Evolutionary conservation across 352 stramenopile genomes (phyloP).

Genomic region (Globisporangium sylvaticum): DNA sequence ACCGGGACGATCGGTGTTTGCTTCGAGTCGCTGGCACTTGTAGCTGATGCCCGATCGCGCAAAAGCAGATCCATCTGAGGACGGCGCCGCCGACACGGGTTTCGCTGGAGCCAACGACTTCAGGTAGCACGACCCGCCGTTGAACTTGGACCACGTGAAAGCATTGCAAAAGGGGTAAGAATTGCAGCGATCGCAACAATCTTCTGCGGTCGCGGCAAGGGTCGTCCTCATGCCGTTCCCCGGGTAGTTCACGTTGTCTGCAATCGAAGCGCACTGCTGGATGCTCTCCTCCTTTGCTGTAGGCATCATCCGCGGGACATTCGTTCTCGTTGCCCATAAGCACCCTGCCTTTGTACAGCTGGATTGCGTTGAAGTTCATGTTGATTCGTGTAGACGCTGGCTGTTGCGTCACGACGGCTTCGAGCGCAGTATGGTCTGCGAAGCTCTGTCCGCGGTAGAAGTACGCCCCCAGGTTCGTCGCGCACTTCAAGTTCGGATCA

Average conservation of each 20-base stretch:
- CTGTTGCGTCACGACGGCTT: constrained; percentile 3
- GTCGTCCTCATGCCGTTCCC: constrained; percentile 20
- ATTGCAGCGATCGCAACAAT: constrained; percentile 27
- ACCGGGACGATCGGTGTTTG: not conserved
- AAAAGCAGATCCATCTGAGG: constrained; percentile 5
- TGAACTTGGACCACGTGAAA: constrained; percentile 46
- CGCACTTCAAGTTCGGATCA: constrained; percentile 11
- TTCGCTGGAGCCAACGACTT: constrained; percentile 18
- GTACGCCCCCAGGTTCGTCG: constrained; percentile 9
- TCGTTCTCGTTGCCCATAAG: constrained; percentile 2
- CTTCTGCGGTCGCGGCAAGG: not conserved
- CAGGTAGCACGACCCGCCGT: constrained; percentile 47
- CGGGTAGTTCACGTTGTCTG: constrained; percentile 20
- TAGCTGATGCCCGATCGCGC: not conserved
- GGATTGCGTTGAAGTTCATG: not conserved
- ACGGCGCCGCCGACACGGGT: not conserved
- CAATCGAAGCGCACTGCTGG: constrained; percentile 2
- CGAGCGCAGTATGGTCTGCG: constrained; percentile 10
- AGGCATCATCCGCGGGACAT: not conserved
- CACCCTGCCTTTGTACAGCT: constrained; percentile 11
- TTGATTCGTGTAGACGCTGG: not conserved
- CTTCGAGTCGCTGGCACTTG: constrained; percentile 1
- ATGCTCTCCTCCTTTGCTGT: constrained; percentile 15
- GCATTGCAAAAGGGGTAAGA: constrained; percentile 24
- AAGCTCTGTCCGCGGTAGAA: constrained; percentile 4